Conservation (phyloP, 129 eudicot species). For the Centaurea solstitialis region DNA sequence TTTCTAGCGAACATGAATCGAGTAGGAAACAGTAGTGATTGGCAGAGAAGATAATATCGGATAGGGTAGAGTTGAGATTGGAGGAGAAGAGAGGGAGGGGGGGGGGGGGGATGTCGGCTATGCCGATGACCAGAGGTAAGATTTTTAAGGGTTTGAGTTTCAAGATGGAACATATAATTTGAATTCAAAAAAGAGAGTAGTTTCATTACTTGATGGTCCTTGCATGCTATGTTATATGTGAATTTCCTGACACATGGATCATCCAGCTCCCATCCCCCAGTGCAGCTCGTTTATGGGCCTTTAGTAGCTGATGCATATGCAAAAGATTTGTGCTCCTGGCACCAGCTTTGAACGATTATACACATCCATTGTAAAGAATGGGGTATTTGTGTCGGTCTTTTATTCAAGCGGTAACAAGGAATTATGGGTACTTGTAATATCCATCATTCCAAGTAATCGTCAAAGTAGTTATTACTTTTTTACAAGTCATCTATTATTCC, state of each 20-base stretch:
- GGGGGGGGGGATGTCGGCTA: background rate
- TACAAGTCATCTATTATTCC: background rate
- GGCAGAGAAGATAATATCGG: background rate
- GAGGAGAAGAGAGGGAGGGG: background rate
- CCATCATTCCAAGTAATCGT: background rate
- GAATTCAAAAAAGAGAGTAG: background rate
- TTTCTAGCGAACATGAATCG: too few species aligned
- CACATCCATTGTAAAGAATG: background rate
- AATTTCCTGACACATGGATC: background rate
- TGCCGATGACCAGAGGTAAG: background rate
- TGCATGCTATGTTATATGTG: background rate
- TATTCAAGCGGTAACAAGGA: background rate
- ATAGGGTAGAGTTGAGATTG: background rate
- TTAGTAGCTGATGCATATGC: background rate
- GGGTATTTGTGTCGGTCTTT: background rate
- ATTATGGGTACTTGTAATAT: background rate
- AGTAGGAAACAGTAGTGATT: too few species aligned
- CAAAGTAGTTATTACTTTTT: background rate
- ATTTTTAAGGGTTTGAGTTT: background rate
- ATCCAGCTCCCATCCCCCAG: background rate
- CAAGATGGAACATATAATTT: background rate
- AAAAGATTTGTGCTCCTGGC: background rate
- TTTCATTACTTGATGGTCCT: background rate
- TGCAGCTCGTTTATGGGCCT: background rate
- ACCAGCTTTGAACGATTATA: background rate